A percentile compares a stretch with the other conserved stretches of the same genome.
Evolutionary conservation across 148 eudicot species (phyloP).

Genomic region (Persicaria tinctoria): DNA sequence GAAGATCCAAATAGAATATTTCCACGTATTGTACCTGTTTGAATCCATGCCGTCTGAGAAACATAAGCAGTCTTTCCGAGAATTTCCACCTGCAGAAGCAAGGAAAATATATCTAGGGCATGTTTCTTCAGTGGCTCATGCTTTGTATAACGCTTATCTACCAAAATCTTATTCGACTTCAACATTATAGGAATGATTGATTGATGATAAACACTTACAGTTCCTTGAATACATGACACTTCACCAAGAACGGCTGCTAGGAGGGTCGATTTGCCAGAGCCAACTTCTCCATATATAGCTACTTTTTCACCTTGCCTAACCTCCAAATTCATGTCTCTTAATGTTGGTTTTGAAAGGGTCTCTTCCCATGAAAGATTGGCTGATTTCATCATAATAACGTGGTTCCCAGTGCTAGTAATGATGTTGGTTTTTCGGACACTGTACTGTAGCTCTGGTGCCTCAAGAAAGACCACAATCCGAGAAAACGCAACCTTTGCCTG

Average conservation of each 20-base stretch:
- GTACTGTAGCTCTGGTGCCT: conserved; percentile 56
- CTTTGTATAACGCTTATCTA: too few species aligned
- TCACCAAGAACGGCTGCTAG: conserved; percentile 65
- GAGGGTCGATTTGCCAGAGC: conserved; percentile 75
- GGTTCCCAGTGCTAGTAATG: conserved; percentile 33
- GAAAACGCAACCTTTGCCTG: conserved; percentile 63
- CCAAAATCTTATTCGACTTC: too few species aligned
- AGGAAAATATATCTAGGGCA: too few species aligned
- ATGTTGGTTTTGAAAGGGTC: conserved; percentile 32
- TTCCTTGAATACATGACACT: conserved; percentile 47
- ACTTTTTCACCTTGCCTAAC: conserved; percentile 51
- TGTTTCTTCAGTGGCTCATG: too few species aligned
- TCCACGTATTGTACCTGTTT: conserved; percentile 66
- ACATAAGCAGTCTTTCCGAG: too few species aligned
- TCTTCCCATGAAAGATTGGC: conserved; percentile 40
- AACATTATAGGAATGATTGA: too few species aligned
- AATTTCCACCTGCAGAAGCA: conserved; percentile 33
- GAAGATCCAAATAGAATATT: conserved; percentile 66
- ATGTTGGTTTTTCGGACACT: conserved; percentile 25
- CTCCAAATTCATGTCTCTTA: conserved; percentile 39
- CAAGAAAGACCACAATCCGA: conserved; percentile 51
- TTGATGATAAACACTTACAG: conserved; percentile 30
- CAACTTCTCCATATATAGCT: conserved; percentile 80
- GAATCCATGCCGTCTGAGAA: conserved; percentile 67
- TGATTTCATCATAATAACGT: too few species aligned